These are phyloP conservation scores for Coemansia sp. DNA, from an alignment of 192 early-diverging fungal species.

Conservation along the genomic window DNA sequence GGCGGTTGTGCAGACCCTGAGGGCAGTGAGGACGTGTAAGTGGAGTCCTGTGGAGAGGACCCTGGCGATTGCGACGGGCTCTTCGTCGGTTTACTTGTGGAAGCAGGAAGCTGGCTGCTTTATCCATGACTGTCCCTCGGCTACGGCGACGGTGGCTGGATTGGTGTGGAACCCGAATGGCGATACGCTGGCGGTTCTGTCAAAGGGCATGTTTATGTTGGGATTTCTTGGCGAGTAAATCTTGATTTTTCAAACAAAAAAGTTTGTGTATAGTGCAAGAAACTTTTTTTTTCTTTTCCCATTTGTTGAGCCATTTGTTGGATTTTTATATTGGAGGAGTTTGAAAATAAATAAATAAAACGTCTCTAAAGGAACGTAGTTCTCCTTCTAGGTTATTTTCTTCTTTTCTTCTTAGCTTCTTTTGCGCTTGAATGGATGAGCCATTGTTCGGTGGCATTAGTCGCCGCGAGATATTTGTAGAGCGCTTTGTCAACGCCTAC, in stretches of 20 bases:
- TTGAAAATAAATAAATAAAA: no score
- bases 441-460: constrained; percentile 55
- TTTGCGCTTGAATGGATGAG: constrained; percentile 49
- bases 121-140: constrained; percentile 29
- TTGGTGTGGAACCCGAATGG: constrained; percentile 45
- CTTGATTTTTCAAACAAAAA: neutral
- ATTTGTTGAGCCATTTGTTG: no score
- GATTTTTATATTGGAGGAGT: no score
- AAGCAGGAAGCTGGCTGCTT: constrained; percentile 30
- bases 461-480: constrained; percentile 46
- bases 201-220: constrained; percentile 40
- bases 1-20: constrained; percentile 33
- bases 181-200: constrained; percentile 27
- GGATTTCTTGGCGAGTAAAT: constrained; percentile 24
- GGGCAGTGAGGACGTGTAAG: constrained; percentile 20
- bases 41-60: constrained; percentile 46
- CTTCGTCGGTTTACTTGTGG: constrained; percentile 44
- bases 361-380: no score
- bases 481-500: constrained; percentile 32
- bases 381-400: no score
- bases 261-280: neutral
- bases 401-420: neutral
- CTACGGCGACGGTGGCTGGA: constrained; percentile 2
- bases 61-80: constrained; percentile 31
- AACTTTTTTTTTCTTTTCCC: neutral